phyloP scores from a whole-genome alignment of 23 red algal species.

The Pyropia yezoensis region DNA sequence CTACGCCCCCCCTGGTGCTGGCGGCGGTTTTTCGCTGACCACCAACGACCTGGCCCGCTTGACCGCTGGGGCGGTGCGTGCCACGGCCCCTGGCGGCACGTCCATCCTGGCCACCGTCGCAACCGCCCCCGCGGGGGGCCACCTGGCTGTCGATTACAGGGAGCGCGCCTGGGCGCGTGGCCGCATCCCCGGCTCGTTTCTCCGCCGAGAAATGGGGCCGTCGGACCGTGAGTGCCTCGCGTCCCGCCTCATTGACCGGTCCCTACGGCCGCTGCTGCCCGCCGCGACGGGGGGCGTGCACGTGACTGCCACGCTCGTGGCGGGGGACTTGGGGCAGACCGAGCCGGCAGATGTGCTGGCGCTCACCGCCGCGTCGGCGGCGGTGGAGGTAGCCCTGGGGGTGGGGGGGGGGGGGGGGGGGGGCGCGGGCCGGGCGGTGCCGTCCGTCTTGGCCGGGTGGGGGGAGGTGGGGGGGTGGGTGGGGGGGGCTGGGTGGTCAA shows the following conservation, averaged over 20 bases:
- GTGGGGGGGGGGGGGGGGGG: constrained; percentile 5
- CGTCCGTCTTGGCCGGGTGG: constrained; percentile 36
- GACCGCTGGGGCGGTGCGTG: constrained; percentile 19
- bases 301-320: constrained; percentile 30
- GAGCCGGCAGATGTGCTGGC: constrained; percentile 50
- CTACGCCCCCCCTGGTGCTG: not conserved
- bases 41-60: constrained; percentile 43
- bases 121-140: not conserved
- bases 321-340: constrained; percentile 36
- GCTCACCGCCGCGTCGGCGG: constrained; percentile 56
- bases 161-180: constrained; percentile 72
- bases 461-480: no score
- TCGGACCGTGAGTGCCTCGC: constrained; percentile 50
- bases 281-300: not conserved
- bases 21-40: constrained; percentile 12
- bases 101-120: constrained; percentile 36
- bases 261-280: constrained; percentile 56
- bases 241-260: constrained; percentile 74
- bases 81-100: not conserved
- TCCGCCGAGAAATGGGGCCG: constrained; percentile 48
- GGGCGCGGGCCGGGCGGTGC: constrained; percentile 22
- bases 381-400: constrained; percentile 9
- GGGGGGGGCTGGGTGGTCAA: not conserved
- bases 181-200: constrained; percentile 68
- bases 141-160: constrained; percentile 56